Base-by-base conservation (phyloP, 2,329 filamentous ascomycete genomes). In the Hymenoscyphus fraxineus region DNA sequence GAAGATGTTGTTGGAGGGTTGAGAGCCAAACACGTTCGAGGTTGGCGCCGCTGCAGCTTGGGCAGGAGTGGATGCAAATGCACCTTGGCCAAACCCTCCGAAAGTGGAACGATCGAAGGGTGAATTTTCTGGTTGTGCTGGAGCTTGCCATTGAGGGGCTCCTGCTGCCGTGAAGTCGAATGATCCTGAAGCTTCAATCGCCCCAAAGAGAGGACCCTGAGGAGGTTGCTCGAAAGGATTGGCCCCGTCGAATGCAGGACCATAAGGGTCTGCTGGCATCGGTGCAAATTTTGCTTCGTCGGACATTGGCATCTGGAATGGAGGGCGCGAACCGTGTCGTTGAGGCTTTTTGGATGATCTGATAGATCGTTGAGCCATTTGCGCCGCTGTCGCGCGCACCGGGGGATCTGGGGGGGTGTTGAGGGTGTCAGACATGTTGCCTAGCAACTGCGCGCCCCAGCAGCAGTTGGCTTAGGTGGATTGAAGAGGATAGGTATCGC, bases 341-440 rank as follows among this genome's bases (percentile, higher is more conserved):
- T 51, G 56, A 38, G 60, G 57, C 59, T 67, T 71, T 16, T 65
- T 66, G 41, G 67, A 65, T 19, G 64, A 64, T 59, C 73, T 75
- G 64, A 76, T 72, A 44, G 66, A 73, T 59, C 74, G 69, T 1
- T 67, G 63, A 32, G 74, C 74, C 58, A 76, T 59, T 60, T 76
- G 74, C 57, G 74, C 73, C 38, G 74, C 74, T 60, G 71, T 76
- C 22, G 72, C 73, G 60, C 72, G 70, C 62, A 64, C 67, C 51
- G 71, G 63, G 10, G 60, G 31, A 39, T 40, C 40, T 6, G 31
- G 56, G n/a, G 35, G 15, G 19, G 58, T 38, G 57, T 72, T 69
- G n/a, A n/a, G 15, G 19, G 58, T 38, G 57, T 72, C 70, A 70
- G 73, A 72, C 54, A 60, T 66, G 64, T 64, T 35, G 32, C 19